These are phyloP conservation scores for Schizonepeta tenuifolia DNA, from an alignment of 257 asterid genomes.

Conservation along the genomic window DNA sequence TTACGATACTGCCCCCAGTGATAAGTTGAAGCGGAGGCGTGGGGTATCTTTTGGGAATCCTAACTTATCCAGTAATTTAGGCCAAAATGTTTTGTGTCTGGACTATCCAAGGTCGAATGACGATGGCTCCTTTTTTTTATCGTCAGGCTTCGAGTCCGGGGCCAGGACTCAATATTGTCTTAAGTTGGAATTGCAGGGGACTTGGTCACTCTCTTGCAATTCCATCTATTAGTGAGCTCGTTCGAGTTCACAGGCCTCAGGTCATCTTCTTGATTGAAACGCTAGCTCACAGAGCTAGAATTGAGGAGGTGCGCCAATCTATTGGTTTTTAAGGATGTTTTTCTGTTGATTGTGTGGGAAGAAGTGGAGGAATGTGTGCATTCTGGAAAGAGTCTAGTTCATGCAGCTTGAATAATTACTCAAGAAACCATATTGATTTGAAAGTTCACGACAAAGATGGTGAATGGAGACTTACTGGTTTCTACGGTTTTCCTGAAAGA, in stretches of 20 bases:
- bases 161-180: too few species aligned
- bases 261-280: neutral
- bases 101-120: too few species aligned
- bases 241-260: neutral
- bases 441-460: neutral
- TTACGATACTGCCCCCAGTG: too few species aligned
- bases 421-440: neutral
- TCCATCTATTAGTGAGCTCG: too few species aligned
- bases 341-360: neutral
- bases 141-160: too few species aligned
- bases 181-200: too few species aligned
- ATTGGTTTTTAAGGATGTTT: neutral
- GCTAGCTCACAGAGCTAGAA: neutral
- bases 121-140: too few species aligned
- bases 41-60: too few species aligned
- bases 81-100: too few species aligned
- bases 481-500: neutral
- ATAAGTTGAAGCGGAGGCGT: too few species aligned
- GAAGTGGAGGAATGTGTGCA: neutral
- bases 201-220: too few species aligned
- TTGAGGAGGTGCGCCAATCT: neutral
- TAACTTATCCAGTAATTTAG: too few species aligned
- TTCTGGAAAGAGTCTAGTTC: neutral
- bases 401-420: neutral
- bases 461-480: neutral